Conservation (phyloP, 352 stramenopile species). For the Phytopythium chamaehyphon region DNA sequence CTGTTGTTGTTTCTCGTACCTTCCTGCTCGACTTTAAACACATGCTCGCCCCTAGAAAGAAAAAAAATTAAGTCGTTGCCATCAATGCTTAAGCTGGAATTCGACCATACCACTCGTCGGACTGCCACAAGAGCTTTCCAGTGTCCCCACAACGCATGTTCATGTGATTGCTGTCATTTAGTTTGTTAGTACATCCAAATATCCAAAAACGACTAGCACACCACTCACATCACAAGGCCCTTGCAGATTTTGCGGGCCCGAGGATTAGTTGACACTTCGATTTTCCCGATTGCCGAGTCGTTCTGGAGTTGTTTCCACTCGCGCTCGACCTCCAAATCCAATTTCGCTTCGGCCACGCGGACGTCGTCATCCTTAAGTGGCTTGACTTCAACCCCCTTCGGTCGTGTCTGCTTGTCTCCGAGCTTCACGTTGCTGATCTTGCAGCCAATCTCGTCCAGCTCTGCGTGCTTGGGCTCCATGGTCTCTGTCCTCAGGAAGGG, state of each 20-base stretch:
- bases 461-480: constrained; percentile 65
- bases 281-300: constrained; percentile 44
- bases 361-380: constrained; percentile 45
- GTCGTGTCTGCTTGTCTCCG: constrained; percentile 38
- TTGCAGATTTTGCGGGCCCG: constrained; percentile 66
- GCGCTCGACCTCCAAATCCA: constrained; percentile 77
- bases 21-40: constrained; percentile 73
- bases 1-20: constrained; percentile 15
- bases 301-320: constrained; percentile 81
- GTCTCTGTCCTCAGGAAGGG: background rate
- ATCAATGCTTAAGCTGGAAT: background rate
- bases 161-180: constrained; percentile 74
- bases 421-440: constrained; percentile 72
- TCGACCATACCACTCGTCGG: constrained; percentile 54
- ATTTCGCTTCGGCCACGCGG: constrained; percentile 57
- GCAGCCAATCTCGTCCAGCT: constrained; percentile 52
- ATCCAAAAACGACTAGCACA: background rate
- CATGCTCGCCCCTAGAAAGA: constrained; percentile 62
- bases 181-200: background rate
- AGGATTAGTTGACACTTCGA: constrained; percentile 68
- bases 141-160: constrained; percentile 85
- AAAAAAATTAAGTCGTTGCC: too few species aligned
- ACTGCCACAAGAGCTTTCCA: constrained; percentile 81
- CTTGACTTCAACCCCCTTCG: constrained; percentile 44
- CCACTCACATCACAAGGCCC: constrained; percentile 60